Conservation (phyloP, 768 basidiomycete genomes). For the Tylopilus sp. region DNA sequence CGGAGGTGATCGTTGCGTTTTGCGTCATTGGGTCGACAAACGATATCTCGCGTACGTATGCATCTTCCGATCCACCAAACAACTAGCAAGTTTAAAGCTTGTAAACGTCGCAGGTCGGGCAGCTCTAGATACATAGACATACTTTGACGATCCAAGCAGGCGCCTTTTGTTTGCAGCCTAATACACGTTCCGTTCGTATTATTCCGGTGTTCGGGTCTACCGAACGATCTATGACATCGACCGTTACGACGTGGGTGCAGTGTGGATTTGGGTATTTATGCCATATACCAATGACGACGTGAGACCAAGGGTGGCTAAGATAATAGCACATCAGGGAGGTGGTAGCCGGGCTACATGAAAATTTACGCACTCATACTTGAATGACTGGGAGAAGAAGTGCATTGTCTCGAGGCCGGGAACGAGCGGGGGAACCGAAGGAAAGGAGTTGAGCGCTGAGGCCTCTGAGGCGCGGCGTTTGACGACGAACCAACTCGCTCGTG, state of each 20-base stretch:
- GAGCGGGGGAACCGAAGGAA: slow-evolving; percentile 17
- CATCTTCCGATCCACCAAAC: slow-evolving; percentile 90
- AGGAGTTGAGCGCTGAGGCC: slow-evolving; percentile 19
- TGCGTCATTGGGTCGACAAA: slow-evolving; percentile 85
- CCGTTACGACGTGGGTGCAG: slow-evolving; percentile 82
- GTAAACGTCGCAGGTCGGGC: slow-evolving; percentile 1
- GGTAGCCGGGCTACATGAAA: neutral
- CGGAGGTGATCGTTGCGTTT: slow-evolving; percentile 80
- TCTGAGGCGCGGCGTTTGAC: slow-evolving; percentile 11
- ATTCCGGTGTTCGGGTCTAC: slow-evolving; percentile 83
- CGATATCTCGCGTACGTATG: slow-evolving; percentile 91
- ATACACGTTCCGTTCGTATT: slow-evolving; percentile 84
- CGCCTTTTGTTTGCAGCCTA: slow-evolving; percentile 90
- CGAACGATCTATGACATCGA: slow-evolving; percentile 83
- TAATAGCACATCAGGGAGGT: slow-evolving; percentile 7
- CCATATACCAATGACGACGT: slow-evolving; percentile 92
- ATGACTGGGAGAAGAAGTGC: slow-evolving; percentile 87
- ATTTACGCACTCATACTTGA: slow-evolving; percentile 72
- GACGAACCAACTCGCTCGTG: slow-evolving; percentile 5
- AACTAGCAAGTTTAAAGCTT: slow-evolving; percentile 56
- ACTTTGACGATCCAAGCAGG: slow-evolving; percentile 94
- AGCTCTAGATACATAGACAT: slow-evolving; percentile 25
- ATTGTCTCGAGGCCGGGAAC: slow-evolving; percentile 40
- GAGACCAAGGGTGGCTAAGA: slow-evolving; percentile 85
- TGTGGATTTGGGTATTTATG: slow-evolving; percentile 95